Percentiles rank a stretch among this genome's conserved stretches.
Conservation (phyloP, 495 filamentous ascomycete genomes). For the Penicillium fimorum region DNA sequence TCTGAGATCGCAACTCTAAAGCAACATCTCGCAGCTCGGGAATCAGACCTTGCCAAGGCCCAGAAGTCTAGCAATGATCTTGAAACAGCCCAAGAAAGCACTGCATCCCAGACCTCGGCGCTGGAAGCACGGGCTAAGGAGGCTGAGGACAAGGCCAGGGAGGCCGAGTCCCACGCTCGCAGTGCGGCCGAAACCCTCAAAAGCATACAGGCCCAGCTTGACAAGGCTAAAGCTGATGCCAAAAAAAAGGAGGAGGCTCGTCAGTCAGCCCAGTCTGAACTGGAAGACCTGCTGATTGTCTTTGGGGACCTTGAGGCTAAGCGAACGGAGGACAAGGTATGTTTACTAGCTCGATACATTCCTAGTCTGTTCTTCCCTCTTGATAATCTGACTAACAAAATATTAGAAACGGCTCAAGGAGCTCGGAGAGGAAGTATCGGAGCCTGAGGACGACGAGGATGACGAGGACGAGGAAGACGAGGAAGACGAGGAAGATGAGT, state of each 20-base stretch:
- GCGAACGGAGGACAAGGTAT: constrained; percentile 74
- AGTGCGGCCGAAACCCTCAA: constrained; percentile 25
- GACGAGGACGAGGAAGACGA: constrained; percentile 60
- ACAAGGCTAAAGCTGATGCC: constrained; percentile 28
- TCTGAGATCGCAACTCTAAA: constrained; percentile 59
- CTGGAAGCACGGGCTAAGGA: constrained; percentile 47
- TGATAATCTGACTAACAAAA: constrained; percentile 26
- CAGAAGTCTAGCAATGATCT: constrained; percentile 53
- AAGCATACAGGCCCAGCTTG: constrained; percentile 22
- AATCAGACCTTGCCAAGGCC: constrained; percentile 58
- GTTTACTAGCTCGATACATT: constrained; percentile 18
- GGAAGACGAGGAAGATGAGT: constrained; percentile 57
- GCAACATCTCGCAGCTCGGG: constrained; percentile 52
- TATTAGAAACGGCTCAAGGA: constrained; percentile 67
- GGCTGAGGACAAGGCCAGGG: constrained; percentile 38
- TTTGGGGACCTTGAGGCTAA: constrained; percentile 91
- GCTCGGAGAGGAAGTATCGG: constrained; percentile 71
- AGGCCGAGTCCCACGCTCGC: constrained; percentile 49
- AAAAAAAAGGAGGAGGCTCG: constrained; percentile 63
- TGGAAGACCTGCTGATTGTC: constrained; percentile 83
- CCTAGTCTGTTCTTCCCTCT: neutral
- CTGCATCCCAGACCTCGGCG: constrained; percentile 46
- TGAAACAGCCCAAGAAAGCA: constrained; percentile 56
- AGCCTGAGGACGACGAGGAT: constrained; percentile 72
- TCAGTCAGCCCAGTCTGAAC: constrained; percentile 62